A percentile compares a stretch with the other conserved stretches of the same genome.
These are phyloP conservation scores for Corymbia citriodora DNA, from an alignment of 441 rosid genomes.

Conservation along the genomic window DNA sequence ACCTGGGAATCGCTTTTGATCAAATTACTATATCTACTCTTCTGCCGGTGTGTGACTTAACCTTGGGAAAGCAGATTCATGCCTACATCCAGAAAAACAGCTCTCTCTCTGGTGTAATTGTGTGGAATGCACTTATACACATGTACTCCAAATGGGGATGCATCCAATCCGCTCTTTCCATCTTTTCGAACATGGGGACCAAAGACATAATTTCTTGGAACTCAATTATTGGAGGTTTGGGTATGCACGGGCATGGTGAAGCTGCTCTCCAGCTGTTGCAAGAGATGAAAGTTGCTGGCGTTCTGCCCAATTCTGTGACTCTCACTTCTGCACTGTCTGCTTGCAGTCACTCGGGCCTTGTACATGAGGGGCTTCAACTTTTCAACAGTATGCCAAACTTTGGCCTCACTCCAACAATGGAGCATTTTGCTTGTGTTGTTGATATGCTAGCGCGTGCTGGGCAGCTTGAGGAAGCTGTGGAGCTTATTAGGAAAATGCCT, in stretches of 20 bases:
- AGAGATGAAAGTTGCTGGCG: slow-evolving; percentile 9
- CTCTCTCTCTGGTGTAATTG: slow-evolving; percentile 1
- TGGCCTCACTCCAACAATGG: slow-evolving; percentile 1
- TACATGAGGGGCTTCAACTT: slow-evolving; percentile 13
- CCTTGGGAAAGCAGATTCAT: slow-evolving; percentile 16
- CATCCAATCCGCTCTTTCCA: slow-evolving; percentile 3
- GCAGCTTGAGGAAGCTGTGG: slow-evolving; percentile 13
- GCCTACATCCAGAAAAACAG: slow-evolving; percentile 5
- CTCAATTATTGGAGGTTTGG: slow-evolving; percentile 19
- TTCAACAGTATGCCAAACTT: slow-evolving; percentile 4
- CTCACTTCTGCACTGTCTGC: slow-evolving; percentile 18
- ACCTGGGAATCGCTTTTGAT: slow-evolving; percentile 5
- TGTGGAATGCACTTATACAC: slow-evolving; percentile 22
- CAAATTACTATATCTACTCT: slow-evolving; percentile 17
- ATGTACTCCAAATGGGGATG: slow-evolving; percentile 26
- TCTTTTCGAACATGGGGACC: slow-evolving; percentile 6
- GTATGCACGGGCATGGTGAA: slow-evolving; percentile 18
- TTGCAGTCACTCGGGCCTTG: slow-evolving; percentile 16
- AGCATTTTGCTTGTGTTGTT: slow-evolving; percentile 18
- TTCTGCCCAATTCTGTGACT: slow-evolving; percentile 15
- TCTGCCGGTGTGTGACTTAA: slow-evolving; percentile 18
- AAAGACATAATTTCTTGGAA: slow-evolving; percentile 24
- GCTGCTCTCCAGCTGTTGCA: slow-evolving; percentile 19
- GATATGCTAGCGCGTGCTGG: slow-evolving; percentile 27
- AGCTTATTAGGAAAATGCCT: slow-evolving; percentile 23